phyloP scores from a whole-genome alignment of 1,139 yeast genomes.

The Petasospora rhodanensis region DNA sequence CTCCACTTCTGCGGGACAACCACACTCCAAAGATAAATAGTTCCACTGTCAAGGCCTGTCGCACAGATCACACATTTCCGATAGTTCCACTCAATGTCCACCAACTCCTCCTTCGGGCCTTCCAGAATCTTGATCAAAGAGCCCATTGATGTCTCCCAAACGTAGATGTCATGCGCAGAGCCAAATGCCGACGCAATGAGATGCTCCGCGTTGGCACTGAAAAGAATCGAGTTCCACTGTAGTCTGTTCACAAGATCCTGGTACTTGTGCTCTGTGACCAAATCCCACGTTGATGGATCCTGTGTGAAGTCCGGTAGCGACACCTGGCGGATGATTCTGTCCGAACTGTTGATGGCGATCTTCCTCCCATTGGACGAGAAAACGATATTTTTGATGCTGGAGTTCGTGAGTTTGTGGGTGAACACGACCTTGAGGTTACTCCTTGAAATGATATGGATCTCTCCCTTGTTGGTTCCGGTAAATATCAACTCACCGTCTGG shows the following conservation, averaged over 20 bases:
- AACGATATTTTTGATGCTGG: slow-evolving; percentile 69
- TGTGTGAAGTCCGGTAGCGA: slow-evolving; percentile 42
- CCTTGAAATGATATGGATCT: slow-evolving; percentile 46
- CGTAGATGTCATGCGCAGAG: slow-evolving; percentile 80
- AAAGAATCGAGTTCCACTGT: slow-evolving; percentile 83
- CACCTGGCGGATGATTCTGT: slow-evolving; percentile 73
- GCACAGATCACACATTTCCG: slow-evolving; percentile 72
- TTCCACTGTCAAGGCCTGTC: slow-evolving; percentile 86
- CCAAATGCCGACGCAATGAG: slow-evolving; percentile 87
- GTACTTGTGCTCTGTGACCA: slow-evolving; percentile 75
- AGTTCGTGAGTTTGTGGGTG: slow-evolving; percentile 53
- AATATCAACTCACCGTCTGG: slow-evolving; percentile 38
- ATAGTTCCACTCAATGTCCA: slow-evolving; percentile 84
- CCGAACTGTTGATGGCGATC: slow-evolving; percentile 76
- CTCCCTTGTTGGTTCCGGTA: slow-evolving; percentile 79
- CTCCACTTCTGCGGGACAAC: slow-evolving; percentile 92
- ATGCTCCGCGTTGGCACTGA: slow-evolving; percentile 75
- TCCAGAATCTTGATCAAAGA: slow-evolving; percentile 83
- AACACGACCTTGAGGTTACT: slow-evolving; percentile 35
- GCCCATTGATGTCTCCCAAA: slow-evolving; percentile 92
- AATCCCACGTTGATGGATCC: slow-evolving; percentile 35
- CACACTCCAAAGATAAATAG: slow-evolving; percentile 78
- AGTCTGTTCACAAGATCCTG: slow-evolving; percentile 87
- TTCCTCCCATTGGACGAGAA: slow-evolving; percentile 65
- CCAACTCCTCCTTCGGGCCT: slow-evolving; percentile 82